These are phyloP conservation scores for Schoenoplectus tabernaemontani DNA, from an alignment of 202 grass and related monocot genomes.

Conservation along the genomic window DNA sequence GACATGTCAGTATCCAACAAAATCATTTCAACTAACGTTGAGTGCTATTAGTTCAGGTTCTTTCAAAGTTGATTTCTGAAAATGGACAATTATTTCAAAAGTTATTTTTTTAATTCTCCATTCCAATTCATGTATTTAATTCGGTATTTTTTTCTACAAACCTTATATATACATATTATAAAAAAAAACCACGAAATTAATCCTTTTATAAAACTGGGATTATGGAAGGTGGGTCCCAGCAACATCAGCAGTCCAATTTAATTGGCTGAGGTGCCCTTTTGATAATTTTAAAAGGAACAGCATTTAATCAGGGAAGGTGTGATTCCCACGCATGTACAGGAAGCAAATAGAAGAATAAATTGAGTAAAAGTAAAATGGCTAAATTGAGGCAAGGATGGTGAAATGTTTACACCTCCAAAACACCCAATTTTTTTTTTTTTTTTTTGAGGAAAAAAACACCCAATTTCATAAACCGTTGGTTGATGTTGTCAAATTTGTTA, in stretches of 20 bases:
- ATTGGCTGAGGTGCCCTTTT: background rate
- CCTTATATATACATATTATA: background rate
- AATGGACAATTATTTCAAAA: no score
- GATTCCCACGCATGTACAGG: background rate
- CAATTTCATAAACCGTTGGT: background rate
- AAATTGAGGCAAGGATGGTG: background rate
- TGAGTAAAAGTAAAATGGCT: background rate
- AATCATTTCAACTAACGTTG: no score
- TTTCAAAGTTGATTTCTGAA: no score
- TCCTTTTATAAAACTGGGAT: background rate
- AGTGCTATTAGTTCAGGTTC: no score
- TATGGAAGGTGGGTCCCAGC: background rate
- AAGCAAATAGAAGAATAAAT: background rate
- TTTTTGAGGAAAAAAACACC: background rate
- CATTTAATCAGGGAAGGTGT: background rate
- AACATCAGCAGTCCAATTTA: background rate
- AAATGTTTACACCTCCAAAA: background rate
- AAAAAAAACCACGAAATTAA: background rate
- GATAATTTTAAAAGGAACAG: background rate
- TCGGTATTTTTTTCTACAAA: background rate
- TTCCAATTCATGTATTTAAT: background rate
- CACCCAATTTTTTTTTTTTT: no score
- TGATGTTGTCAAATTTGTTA: constrained; percentile 6
- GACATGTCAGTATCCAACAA: no score
- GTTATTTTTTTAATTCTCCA: background rate